Conservation (phyloP, 1,284 basidiomycete species). For the Rhodofomes roseus region DNA sequence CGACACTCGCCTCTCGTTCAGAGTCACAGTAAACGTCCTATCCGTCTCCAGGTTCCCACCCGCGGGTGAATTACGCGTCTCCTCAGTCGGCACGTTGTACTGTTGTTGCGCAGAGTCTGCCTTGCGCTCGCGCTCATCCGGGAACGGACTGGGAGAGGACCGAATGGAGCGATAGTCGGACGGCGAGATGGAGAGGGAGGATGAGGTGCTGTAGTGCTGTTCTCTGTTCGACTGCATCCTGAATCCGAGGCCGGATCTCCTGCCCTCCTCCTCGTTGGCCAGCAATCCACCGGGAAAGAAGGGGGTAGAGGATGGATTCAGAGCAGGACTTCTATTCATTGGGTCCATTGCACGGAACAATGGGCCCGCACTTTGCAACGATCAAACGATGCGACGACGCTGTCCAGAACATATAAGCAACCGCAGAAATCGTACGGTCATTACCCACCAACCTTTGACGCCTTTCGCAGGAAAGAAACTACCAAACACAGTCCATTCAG, state of each 20-base stretch:
- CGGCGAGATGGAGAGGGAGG: constrained; percentile 54
- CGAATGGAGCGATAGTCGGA: constrained; percentile 63
- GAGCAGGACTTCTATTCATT: constrained; percentile 69
- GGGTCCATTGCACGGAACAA: constrained; percentile 30
- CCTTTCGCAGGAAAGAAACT: constrained; percentile 17
- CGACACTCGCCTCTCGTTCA: constrained; percentile 35
- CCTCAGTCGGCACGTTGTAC: constrained; percentile 30
- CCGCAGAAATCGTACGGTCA: not conserved
- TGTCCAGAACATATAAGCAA: constrained; percentile 13
- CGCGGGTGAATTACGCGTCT: constrained; percentile 42
- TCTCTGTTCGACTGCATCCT: constrained; percentile 45
- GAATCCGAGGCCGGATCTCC: constrained; percentile 37
- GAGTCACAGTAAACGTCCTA: constrained; percentile 34
- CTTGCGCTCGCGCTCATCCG: constrained; percentile 30
- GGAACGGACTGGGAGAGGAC: constrained; percentile 66
- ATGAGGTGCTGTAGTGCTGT: constrained; percentile 52
- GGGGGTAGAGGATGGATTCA: constrained; percentile 78
- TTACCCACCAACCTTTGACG: constrained; percentile 21
- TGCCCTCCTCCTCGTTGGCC: constrained; percentile 48
- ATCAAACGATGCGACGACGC: constrained; percentile 24
- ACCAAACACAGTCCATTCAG: constrained; percentile 26
- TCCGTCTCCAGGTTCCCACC: constrained; percentile 44
- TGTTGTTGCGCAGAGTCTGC: constrained; percentile 23
- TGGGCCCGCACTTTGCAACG: constrained; percentile 14
- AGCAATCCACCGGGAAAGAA: constrained; percentile 73